Conservation (phyloP, 2,329 filamentous ascomycete species). For the Colletotrichum australisinense region DNA sequence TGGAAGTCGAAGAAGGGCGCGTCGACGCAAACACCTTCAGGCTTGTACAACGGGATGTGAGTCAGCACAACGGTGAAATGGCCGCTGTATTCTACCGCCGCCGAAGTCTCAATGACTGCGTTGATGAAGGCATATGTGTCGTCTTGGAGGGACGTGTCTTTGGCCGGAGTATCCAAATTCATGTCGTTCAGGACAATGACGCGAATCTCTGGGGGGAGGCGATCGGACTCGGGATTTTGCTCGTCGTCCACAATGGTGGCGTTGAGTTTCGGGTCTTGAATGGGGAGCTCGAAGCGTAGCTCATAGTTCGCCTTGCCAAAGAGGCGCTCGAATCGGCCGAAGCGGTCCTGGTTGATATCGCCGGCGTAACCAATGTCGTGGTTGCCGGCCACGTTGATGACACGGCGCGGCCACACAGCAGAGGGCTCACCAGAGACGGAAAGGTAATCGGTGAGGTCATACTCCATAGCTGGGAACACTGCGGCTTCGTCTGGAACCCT, state of each 20-base stretch:
- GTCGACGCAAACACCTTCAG: conserved; percentile 84
- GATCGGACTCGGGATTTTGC: conserved; percentile 58
- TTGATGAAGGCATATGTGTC: conserved; percentile 84
- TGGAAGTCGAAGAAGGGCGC: conserved; percentile 86
- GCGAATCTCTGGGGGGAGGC: conserved; percentile 75
- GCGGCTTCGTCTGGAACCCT: conserved; percentile 70
- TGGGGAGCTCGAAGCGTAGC: conserved; percentile 75
- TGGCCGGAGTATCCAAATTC: conserved; percentile 89
- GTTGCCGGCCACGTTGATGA: conserved; percentile 94
- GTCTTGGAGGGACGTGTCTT: conserved; percentile 74
- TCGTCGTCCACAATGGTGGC: conserved; percentile 55
- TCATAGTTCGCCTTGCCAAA: conserved; percentile 96
- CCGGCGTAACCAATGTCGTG: conserved; percentile 98
- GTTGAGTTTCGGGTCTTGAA: conserved; percentile 51
- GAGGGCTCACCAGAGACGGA: conserved; percentile 51
- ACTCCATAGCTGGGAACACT: conserved; percentile 58
- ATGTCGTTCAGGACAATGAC: conserved; percentile 91
- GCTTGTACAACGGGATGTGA: conserved; percentile 91
- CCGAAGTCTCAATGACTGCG: conserved; percentile 70
- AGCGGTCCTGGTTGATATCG: conserved; percentile 80
- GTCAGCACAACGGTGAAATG: conserved; percentile 88
- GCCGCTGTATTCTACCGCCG: conserved; percentile 69
- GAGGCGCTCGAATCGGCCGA: conserved; percentile 82
- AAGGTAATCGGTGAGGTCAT: conserved; percentile 62
- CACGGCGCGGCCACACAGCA: conserved; percentile 73